Evolutionary conservation across 164 flowering plant species (phyloP).

Genomic region (Kingdonia uniflora): DNA sequence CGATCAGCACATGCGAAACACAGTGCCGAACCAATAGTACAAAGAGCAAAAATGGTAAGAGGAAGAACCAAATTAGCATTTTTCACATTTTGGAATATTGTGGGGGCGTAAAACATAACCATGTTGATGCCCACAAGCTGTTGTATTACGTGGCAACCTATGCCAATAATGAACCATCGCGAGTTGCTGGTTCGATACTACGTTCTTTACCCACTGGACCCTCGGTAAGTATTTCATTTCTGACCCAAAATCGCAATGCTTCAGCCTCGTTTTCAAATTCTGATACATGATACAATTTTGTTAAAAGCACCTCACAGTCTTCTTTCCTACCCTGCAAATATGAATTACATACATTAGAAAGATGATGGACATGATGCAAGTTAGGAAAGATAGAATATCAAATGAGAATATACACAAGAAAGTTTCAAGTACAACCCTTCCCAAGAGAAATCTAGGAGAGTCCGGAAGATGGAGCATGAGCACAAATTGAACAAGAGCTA

Average conservation of each 20-base stretch:
- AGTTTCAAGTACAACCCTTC: conserved; percentile 33
- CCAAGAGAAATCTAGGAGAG: conserved; percentile 86
- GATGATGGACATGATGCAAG: too few relatives aligned
- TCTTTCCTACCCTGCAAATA: conserved; percentile 29
- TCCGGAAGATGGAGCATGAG: conserved; percentile 76
- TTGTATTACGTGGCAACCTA: conserved; percentile 81
- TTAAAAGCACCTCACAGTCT: conserved; percentile 45
- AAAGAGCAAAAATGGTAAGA: conserved; percentile 72
- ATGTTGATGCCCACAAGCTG: conserved; percentile 92
- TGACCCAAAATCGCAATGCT: conserved; percentile 40
- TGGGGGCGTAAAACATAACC: conserved; percentile 85
- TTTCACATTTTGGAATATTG: conserved; percentile 14
- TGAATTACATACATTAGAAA: too few relatives aligned
- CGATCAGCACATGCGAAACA: conserved; percentile 71
- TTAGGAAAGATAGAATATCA: too few relatives aligned
- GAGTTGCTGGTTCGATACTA: conserved; percentile 22
- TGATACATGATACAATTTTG: conserved; percentile 51
- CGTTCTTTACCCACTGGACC: conserved; percentile 26
- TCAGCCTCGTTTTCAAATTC: conserved; percentile 53
- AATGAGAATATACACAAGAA: too few relatives aligned
- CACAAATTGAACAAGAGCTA: conserved; percentile 58
- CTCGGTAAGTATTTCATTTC: conserved; percentile 43
- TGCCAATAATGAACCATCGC: conserved; percentile 68
- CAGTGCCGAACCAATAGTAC: conserved; percentile 61
- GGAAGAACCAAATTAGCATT: conserved; percentile 71